These are phyloP conservation scores for Shiraia bambusicola DNA, from an alignment of 2,329 filamentous ascomycete species.

Conservation along the genomic window DNA sequence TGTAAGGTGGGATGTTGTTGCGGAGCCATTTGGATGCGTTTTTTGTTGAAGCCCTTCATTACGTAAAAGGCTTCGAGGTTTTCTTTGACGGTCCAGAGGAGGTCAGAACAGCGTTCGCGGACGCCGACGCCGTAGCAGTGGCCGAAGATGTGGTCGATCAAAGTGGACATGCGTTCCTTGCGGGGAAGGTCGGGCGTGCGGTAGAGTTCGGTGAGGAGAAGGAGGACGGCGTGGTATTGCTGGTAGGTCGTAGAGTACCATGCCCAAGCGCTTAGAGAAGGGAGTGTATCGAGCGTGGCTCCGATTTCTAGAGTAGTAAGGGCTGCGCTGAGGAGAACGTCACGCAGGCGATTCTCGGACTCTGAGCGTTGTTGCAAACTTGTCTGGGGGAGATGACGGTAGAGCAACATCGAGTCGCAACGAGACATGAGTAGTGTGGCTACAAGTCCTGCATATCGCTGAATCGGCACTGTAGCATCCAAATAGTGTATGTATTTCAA, in stretches of 20 bases:
- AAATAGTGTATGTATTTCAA: conserved; percentile 38
- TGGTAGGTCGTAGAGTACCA: conserved; percentile 45
- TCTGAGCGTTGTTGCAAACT: conserved; percentile 37
- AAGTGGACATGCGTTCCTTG: conserved; percentile 43
- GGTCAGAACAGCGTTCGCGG: conserved; percentile 37
- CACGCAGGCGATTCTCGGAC: conserved; percentile 40
- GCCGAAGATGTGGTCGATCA: conserved; percentile 44
- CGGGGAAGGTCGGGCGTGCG: conserved; percentile 38
- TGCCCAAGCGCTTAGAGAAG: conserved; percentile 36
- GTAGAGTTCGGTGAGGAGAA: conserved; percentile 43
- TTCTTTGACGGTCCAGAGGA: conserved; percentile 43
- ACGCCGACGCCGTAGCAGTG: conserved; percentile 43
- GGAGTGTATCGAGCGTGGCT: conserved; percentile 42
- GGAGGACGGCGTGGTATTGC: conserved; percentile 41
- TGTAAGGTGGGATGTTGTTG: conserved; percentile 35
- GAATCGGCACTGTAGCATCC: conserved; percentile 36
- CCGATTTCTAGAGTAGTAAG: conserved; percentile 43
- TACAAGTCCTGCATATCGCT: conserved; percentile 43
- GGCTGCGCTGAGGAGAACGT: conserved; percentile 40
- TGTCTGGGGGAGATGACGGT: conserved; percentile 42
- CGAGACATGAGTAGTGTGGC: conserved; percentile 42
- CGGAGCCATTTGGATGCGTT: conserved; percentile 20
- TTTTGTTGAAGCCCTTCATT: conserved; percentile 42
- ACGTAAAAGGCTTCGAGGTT: conserved; percentile 44
- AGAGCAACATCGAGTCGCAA: conserved; percentile 44